Conservation (phyloP, 1,284 basidiomycete genomes). For the Pseudozyma tsukubaensis region DNA sequence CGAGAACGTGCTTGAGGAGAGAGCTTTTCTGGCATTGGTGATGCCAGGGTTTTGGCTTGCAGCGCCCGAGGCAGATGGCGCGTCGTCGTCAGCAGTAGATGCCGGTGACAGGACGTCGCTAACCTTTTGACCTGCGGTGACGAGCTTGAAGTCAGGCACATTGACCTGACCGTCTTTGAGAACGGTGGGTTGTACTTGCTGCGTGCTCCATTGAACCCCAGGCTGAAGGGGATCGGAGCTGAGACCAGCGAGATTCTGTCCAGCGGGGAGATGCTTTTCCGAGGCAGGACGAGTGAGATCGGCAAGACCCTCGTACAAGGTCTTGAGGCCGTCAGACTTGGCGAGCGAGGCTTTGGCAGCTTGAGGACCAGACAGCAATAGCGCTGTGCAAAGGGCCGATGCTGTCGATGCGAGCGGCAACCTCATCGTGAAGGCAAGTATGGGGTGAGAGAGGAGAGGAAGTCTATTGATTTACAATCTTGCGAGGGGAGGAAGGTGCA, state of each 20-base stretch:
- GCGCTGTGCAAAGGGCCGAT: constrained; percentile 25
- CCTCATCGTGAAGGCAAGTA: constrained; percentile 11
- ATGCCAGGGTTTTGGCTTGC: constrained; percentile 36
- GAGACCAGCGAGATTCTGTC: constrained; percentile 14
- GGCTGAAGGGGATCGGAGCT: constrained; percentile 27
- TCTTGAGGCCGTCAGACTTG: constrained; percentile 30
- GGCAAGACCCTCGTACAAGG: constrained; percentile 43
- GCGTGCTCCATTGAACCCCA: constrained; percentile 44
- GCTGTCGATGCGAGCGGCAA: constrained; percentile 24
- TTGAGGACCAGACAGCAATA: constrained; percentile 25
- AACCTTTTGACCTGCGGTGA: constrained; percentile 28
- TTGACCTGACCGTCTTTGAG: constrained; percentile 41
- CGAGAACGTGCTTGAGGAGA: constrained; percentile 52
- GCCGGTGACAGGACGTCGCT: neutral
- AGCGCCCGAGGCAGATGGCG: constrained; percentile 16
- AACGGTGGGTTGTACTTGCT: constrained; percentile 16
- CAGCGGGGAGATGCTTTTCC: constrained; percentile 31
- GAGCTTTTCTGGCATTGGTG: constrained; percentile 32
- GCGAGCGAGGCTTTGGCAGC: constrained; percentile 36
- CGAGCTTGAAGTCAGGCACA: constrained; percentile 28
- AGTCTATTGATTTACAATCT: neutral
- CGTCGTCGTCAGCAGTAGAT: constrained; percentile 12
- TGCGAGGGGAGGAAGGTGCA: neutral
- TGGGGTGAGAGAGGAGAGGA: neutral
- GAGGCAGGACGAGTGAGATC: constrained; percentile 41